Evolutionary conservation across 768 basidiomycete genomes (phyloP).

Genomic region (Phlegmacium glaucopus): DNA sequence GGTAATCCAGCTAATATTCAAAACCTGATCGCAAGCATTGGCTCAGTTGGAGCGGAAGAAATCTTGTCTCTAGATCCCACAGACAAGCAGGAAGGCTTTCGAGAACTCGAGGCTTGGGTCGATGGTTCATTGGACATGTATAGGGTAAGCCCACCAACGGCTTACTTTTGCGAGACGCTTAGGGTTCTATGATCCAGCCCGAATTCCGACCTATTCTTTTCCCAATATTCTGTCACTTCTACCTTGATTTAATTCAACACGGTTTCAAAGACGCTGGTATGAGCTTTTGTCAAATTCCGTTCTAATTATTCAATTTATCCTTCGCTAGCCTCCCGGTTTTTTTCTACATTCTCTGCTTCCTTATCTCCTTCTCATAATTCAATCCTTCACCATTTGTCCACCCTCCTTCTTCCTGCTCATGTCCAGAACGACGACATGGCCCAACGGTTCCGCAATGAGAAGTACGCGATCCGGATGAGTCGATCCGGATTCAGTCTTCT

Average conservation of each 20-base stretch:
- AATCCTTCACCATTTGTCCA: constrained; percentile 74
- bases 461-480: constrained; percentile 87
- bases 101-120: constrained; percentile 85
- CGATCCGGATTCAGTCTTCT: constrained; percentile 89
- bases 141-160: constrained; percentile 47
- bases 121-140: constrained; percentile 92
- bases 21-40: constrained; percentile 72
- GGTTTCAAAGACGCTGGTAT: constrained; percentile 88
- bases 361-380: constrained; percentile 63
- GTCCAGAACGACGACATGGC: constrained; percentile 81
- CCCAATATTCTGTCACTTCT: constrained; percentile 97
- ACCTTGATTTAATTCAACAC: constrained; percentile 87
- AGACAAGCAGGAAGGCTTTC: constrained; percentile 83
- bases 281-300: constrained; percentile 16
- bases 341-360: constrained; percentile 62
- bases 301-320: constrained; percentile 4
- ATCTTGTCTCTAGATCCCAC: constrained; percentile 78
- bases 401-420: constrained; percentile 78
- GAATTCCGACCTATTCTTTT: constrained; percentile 93
- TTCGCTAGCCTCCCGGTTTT: constrained; percentile 68
- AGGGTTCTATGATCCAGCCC: constrained; percentile 47
- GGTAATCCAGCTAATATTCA: constrained; percentile 72
- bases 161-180: neutral
- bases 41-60: constrained; percentile 79
- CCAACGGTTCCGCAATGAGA: constrained; percentile 83